Conservation (phyloP, 208 protist genomes). For the Acanthamoeba culbertsoni region DNA sequence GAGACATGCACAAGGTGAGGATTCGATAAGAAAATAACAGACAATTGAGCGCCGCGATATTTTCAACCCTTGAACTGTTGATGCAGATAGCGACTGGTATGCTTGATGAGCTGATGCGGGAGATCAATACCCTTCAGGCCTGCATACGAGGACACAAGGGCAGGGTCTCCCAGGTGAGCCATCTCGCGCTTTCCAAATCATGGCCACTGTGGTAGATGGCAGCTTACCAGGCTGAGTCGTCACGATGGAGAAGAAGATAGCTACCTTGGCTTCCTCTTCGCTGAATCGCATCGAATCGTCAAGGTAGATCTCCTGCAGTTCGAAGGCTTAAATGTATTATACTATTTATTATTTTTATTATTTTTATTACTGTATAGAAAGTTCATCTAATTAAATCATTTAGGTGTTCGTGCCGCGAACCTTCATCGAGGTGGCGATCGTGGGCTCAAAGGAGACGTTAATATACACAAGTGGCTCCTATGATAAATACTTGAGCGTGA, state of each 20-base stretch:
- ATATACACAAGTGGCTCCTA: slow-evolving; percentile 8
- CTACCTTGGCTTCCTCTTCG: neutral
- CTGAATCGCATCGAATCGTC: neutral
- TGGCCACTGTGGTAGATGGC: too few species aligned
- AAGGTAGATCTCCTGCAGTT: neutral
- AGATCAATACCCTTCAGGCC: slow-evolving; percentile 64
- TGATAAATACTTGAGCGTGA: too few species aligned
- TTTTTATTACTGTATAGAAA: neutral
- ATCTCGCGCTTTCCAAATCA: too few species aligned
- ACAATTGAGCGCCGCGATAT: neutral
- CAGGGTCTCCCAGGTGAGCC: neutral
- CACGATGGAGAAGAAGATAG: slow-evolving; percentile 68
- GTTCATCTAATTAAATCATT: neutral
- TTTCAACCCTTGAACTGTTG: neutral
- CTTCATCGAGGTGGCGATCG: neutral
- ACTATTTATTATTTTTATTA: too few species aligned
- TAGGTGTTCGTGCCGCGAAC: neutral
- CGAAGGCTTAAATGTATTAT: too few species aligned
- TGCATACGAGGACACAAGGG: too few species aligned
- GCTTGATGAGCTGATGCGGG: slow-evolving; percentile 71
- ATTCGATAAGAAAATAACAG: neutral
- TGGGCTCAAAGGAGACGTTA: neutral
- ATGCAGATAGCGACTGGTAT: neutral
- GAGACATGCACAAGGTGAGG: neutral
- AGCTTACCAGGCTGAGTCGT: slow-evolving; percentile 41